Evolutionary conservation across 345 rosid genomes (phyloP).

Genomic region (Abelmoschus esculentus): DNA sequence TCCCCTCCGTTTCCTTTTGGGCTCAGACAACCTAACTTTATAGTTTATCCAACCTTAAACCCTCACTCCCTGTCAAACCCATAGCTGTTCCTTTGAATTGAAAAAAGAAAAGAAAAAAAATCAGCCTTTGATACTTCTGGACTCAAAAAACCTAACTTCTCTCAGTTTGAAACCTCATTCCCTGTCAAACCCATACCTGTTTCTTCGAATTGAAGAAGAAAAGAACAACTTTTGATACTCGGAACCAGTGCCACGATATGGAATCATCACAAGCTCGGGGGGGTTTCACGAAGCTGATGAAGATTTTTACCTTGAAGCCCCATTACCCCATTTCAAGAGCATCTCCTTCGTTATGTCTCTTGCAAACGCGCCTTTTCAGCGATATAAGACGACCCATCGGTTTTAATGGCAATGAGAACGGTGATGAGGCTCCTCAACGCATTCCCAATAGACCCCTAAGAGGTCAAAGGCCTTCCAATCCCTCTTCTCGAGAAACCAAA

Average conservation of each 20-base stretch:
- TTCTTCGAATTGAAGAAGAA: too few relatives aligned
- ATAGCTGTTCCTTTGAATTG: too few relatives aligned
- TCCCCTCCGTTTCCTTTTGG: background rate
- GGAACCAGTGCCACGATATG: background rate
- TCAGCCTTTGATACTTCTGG: too few relatives aligned
- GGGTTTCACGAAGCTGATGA: background rate
- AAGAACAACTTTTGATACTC: background rate
- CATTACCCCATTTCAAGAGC: background rate
- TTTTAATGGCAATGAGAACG: background rate
- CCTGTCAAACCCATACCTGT: too few relatives aligned
- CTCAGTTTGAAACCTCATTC: too few relatives aligned
- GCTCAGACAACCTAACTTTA: too few relatives aligned
- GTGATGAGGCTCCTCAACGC: background rate
- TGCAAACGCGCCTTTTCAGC: background rate
- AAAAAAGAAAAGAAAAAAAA: background rate
- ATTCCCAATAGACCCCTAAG: background rate
- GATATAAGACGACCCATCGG: too few relatives aligned
- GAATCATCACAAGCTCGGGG: slow-evolving; percentile 1
- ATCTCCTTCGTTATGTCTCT: background rate
- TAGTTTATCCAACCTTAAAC: too few relatives aligned
- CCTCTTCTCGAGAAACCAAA: background rate
- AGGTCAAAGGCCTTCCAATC: slow-evolving; percentile 2
- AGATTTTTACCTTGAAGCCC: background rate
- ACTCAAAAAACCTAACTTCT: too few relatives aligned
- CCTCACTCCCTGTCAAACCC: too few relatives aligned